A percentile compares a stretch with the other conserved stretches of the same genome.
Conservation (phyloP, 2,329 filamentous ascomycete species). For the Venturia nashicola region DNA sequence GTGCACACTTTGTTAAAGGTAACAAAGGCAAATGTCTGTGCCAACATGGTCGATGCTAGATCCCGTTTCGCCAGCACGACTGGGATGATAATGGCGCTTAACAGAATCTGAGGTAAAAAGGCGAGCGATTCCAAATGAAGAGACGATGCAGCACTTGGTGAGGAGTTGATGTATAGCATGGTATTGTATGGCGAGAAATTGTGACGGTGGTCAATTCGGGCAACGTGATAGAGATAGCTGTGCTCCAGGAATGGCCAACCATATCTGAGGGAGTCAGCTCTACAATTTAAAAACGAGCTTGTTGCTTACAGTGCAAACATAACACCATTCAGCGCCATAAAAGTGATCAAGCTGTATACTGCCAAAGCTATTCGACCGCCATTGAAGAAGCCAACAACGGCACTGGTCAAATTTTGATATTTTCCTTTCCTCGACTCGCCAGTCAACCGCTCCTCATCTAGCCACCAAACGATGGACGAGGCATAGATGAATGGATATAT, state of each 20-base stretch:
- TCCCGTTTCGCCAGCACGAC: conserved; percentile 68
- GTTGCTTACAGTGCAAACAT: conserved; percentile 63
- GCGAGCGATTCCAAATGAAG: conserved; percentile 62
- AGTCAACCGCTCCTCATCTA: conserved; percentile 41
- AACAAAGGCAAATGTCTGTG: conserved; percentile 94
- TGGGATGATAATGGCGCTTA: conserved; percentile 67
- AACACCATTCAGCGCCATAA: conserved; percentile 56
- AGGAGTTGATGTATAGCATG: conserved; percentile 75
- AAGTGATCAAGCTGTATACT: conserved; percentile 57
- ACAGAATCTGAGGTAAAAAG: conserved; percentile 75
- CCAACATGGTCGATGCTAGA: conserved; percentile 73
- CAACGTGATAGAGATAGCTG: conserved; percentile 87
- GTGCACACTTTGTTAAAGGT: conserved; percentile 99
- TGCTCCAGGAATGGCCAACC: conserved; percentile 72
- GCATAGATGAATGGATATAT: conserved; percentile 98
- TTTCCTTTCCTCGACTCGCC: background rate
- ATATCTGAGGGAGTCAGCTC: conserved; percentile 44
- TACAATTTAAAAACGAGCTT: background rate
- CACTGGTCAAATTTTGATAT: background rate
- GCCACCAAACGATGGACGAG: conserved; percentile 67
- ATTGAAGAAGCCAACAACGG: conserved; percentile 19
- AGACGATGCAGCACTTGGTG: conserved; percentile 34
- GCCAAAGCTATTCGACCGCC: conserved; percentile 43
- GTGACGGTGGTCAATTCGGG: conserved; percentile 87
- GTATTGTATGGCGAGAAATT: conserved; percentile 98